Evolutionary conservation across 108 stramenopile genomes (phyloP), one percentile per base, ranked within the genome.

Genomic region (Conticribra guillardii): DNA sequence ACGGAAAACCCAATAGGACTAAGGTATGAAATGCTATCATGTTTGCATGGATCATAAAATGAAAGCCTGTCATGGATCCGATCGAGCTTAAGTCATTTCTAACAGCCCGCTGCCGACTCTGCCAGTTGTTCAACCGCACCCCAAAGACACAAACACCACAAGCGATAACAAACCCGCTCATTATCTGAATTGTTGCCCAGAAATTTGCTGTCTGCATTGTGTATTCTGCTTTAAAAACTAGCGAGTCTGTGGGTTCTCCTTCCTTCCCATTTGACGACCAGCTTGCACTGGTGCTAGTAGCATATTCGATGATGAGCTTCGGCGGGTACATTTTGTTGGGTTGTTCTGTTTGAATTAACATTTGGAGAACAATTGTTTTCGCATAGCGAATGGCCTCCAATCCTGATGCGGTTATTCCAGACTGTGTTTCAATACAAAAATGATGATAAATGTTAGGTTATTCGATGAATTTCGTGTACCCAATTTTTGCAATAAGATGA

Each of bases 361-460:
- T 69, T 18, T 62, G 60, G n/a, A 93, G 59, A 8, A 62, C 48
- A 60, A 92, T 82, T 24, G 30, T 37, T 18, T 69, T 73, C 32
- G 87, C 88, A 61, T 87, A 94, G 18, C 87, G 83, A 18, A 94
- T 45, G 3, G 84, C 82, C 56, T 81, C 69, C 0, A 85, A 71
- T n/a, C 77, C 78, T 2, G 71, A 48, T 4, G 47, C 33, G 26
- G 81, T 69, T 49, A n/a, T 34, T 7, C 76, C 71, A 63, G 76
- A 75, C 74, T 54, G 34, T 3, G n/a, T 15, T 14, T n/a, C n/a
- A 46, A 53, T 11, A 41, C 34, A 32, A 24, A 24, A 3, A 26
- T 44, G n/a, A n/a, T n/a, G n/a, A n/a, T n/a, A n/a, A n/a, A n/a
- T n/a, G n/a, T n/a, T n/a, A n/a, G n/a, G n/a, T n/a, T n/a, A n/a